Conservation (phyloP, 495 filamentous ascomycete species). For the Patellaria atrata region DNA sequence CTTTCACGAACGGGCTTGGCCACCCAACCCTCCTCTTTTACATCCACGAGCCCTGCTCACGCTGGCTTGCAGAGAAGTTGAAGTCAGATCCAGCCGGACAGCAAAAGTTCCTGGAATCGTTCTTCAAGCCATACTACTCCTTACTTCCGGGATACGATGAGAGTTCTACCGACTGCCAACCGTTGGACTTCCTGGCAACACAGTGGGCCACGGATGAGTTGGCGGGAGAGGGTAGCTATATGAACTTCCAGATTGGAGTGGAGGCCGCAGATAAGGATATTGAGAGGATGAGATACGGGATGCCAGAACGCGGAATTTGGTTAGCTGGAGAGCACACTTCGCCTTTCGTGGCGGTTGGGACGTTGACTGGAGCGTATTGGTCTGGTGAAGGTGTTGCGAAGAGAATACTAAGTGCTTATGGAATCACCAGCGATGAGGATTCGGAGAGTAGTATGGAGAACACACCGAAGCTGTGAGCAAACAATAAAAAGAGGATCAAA, state of each 20-base stretch:
- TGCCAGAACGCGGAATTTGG: slow-evolving; percentile 62
- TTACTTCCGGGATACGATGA: slow-evolving; percentile 50
- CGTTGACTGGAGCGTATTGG: slow-evolving; percentile 83
- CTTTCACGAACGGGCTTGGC: slow-evolving; percentile 41
- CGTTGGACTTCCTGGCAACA: slow-evolving; percentile 50
- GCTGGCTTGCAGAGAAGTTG: slow-evolving; percentile 36
- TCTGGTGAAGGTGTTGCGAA: slow-evolving; percentile 68
- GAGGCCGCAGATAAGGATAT: slow-evolving; percentile 60
- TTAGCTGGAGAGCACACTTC: slow-evolving; percentile 90
- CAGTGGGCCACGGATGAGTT: slow-evolving; percentile 71
- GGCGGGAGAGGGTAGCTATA: slow-evolving; percentile 81
- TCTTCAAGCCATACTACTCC: slow-evolving; percentile 68
- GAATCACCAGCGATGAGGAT: slow-evolving; percentile 11
- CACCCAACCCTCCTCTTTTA: slow-evolving; percentile 93
- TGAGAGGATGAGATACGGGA: slow-evolving; percentile 52
- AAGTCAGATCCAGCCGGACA: slow-evolving; percentile 24
- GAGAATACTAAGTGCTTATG: slow-evolving; percentile 37
- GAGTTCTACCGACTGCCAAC: slow-evolving; percentile 41
- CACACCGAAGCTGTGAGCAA: no score
- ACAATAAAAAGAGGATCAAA: no score
- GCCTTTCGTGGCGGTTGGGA: slow-evolving; percentile 77
- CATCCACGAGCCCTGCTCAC: slow-evolving; percentile 51
- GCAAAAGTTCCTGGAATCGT: slow-evolving; percentile 34
- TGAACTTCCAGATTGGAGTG: slow-evolving; percentile 73
- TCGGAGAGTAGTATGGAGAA: slow-evolving; percentile 5